A percentile compares a stretch with the other conserved stretches of the same genome.
These are phyloP conservation scores for Closterium sp. DNA, from an alignment of 139 green algal genomes.

Conservation along the genomic window DNA sequence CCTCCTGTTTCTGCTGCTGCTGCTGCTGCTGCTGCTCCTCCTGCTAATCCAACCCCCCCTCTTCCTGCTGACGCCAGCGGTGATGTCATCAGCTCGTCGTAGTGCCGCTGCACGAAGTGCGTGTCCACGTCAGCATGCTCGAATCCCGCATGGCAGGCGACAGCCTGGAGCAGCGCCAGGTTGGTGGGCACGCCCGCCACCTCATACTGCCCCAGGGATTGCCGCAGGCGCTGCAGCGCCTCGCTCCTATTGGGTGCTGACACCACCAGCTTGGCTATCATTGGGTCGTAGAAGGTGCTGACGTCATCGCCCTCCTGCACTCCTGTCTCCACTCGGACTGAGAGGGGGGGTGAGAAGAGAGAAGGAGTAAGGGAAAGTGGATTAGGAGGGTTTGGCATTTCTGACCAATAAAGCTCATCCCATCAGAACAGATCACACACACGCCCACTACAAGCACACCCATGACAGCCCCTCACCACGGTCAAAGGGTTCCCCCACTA, in stretches of 20 bases:
- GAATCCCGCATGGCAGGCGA: conserved; percentile 27
- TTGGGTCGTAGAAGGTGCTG: conserved; percentile 79
- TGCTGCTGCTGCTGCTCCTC: too few relatives aligned
- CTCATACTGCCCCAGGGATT: conserved; percentile 1
- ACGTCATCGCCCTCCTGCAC: conserved; percentile 65
- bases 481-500: too few relatives aligned
- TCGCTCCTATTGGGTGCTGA: background rate
- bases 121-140: conserved; percentile 34
- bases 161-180: conserved; percentile 23
- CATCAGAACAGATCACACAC: too few relatives aligned
- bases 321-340: conserved; percentile 67
- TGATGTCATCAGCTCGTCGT: conserved; percentile 2
- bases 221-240: background rate
- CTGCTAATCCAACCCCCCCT: background rate
- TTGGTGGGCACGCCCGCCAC: conserved; percentile 43
- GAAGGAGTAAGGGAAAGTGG: background rate
- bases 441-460: background rate
- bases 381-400: too few relatives aligned
- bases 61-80: background rate
- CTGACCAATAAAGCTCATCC: too few relatives aligned
- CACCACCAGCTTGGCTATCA: conserved; percentile 85
- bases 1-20: background rate
- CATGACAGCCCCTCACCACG: background rate
- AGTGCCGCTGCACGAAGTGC: conserved; percentile 24
- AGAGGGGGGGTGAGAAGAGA: background rate